Evolutionary conservation across 2,329 filamentous ascomycete species (phyloP).

Genomic region (Hymenoscyphus salicellus): DNA sequence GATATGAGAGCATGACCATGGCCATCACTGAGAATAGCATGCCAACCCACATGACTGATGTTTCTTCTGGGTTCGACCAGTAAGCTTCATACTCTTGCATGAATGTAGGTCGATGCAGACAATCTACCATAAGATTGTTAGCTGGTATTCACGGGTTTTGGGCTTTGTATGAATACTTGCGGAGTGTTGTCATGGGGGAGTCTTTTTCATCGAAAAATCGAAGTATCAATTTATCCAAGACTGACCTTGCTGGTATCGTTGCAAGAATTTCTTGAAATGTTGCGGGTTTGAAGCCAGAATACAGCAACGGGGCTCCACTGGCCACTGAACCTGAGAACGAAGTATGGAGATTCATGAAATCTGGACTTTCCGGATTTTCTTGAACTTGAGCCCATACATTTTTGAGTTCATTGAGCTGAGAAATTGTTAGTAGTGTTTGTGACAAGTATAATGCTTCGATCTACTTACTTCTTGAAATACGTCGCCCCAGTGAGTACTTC

Average conservation of each 20-base stretch:
- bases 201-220: conserved; percentile 82
- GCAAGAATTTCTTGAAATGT: conserved; percentile 74
- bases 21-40: conserved; percentile 74
- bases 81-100: conserved; percentile 57
- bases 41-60: conserved; percentile 72
- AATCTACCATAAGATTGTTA: conserved; percentile 46
- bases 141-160: conserved; percentile 9
- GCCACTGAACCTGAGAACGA: conserved; percentile 53
- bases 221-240: conserved; percentile 75
- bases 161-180: conserved; percentile 19
- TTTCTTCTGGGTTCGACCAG: conserved; percentile 68
- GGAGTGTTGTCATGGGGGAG: conserved; percentile 50
- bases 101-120: conserved; percentile 80
- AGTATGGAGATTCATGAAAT: conserved; percentile 55
- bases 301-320: conserved; percentile 65
- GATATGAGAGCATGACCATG: conserved; percentile 71
- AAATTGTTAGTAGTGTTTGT: neutral
- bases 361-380: conserved; percentile 65
- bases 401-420: conserved; percentile 24
- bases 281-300: conserved; percentile 66
- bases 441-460: conserved; percentile 8
- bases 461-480: conserved; percentile 62
- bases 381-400: conserved; percentile 78
- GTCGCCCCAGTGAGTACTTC: conserved; percentile 76
- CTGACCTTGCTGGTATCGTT: conserved; percentile 73